phyloP scores from a whole-genome alignment of 352 stramenopile species.

The Vaucheria bursata region DNA sequence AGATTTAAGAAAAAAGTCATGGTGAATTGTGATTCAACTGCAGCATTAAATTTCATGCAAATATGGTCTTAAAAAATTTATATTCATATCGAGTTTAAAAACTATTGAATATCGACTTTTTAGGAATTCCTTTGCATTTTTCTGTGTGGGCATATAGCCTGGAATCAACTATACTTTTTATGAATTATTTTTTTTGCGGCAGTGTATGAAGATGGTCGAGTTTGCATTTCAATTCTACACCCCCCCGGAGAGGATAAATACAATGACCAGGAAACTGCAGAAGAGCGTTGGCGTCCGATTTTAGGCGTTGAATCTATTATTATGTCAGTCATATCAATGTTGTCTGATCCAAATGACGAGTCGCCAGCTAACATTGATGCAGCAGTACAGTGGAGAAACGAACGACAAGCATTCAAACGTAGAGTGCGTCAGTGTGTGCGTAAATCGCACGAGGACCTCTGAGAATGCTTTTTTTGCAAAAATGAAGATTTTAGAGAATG shows the following conservation, averaged over 20 bases:
- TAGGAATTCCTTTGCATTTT: too few relatives aligned
- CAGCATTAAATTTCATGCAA: too few relatives aligned
- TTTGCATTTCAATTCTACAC: conserved; percentile 99
- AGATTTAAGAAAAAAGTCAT: too few relatives aligned
- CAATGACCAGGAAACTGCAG: conserved; percentile 88
- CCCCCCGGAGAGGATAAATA: conserved; percentile 91
- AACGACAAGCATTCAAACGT: conserved; percentile 85
- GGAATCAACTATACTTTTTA: too few relatives aligned
- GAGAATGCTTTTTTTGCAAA: too few relatives aligned
- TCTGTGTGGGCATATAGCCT: too few relatives aligned
- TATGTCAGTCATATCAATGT: conserved; percentile 95
- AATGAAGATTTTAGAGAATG: too few relatives aligned
- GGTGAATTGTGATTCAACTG: too few relatives aligned
- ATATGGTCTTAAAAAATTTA: too few relatives aligned
- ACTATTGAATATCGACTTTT: too few relatives aligned
- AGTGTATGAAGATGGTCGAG: conserved; percentile 94
- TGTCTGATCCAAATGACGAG: conserved; percentile 98
- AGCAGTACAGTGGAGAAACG: conserved; percentile 80
- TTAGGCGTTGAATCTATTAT: conserved; percentile 83
- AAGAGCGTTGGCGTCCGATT: conserved; percentile 96
- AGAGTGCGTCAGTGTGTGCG: conserved; percentile 73
- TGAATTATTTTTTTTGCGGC: too few relatives aligned
- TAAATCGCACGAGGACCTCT: conserved; percentile 83
- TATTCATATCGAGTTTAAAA: too few relatives aligned
- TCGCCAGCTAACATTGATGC: conserved; percentile 99